Conservation (phyloP, 2,329 filamentous ascomycete genomes). For the Fusarium continuum region DNA sequence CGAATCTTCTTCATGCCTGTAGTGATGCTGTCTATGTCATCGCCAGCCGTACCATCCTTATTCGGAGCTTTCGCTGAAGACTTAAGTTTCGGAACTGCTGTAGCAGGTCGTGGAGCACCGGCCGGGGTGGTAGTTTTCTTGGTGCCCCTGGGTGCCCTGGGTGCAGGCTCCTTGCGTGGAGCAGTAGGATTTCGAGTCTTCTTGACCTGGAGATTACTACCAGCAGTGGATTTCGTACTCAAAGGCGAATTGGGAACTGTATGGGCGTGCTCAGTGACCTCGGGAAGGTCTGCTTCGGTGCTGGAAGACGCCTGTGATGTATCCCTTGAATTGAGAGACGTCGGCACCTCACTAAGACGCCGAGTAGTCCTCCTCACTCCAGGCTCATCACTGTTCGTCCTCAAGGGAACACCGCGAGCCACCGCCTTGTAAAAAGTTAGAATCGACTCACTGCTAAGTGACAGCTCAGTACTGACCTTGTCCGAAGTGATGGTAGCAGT, state of each 20-base stretch:
- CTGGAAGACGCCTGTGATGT: constrained; percentile 8
- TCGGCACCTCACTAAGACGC: constrained; percentile 61
- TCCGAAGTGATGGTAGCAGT: constrained; percentile 44
- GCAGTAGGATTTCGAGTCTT: constrained; percentile 65
- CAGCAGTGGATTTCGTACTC: constrained; percentile 51
- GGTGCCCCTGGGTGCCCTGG: constrained; percentile 46
- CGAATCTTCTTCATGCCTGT: constrained; percentile 70
- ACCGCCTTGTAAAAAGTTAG: constrained; percentile 44
- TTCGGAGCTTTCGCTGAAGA: constrained; percentile 19
- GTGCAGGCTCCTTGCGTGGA: constrained; percentile 54
- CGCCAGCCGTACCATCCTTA: constrained; percentile 29
- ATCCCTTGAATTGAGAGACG: constrained; percentile 41
- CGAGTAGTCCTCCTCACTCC: constrained; percentile 51
- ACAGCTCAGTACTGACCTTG: constrained; percentile 40
- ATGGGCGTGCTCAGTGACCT: constrained; percentile 35
- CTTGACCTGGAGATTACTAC: constrained; percentile 60
- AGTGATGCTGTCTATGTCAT: constrained; percentile 64
- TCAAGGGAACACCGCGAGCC: constrained; percentile 46
- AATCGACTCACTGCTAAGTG: not conserved
- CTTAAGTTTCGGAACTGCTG: constrained; percentile 19
- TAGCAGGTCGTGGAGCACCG: constrained; percentile 19
- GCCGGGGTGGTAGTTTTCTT: constrained; percentile 49
- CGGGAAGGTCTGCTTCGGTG: constrained; percentile 11
- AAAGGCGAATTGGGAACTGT: constrained; percentile 53
- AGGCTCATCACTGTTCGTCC: constrained; percentile 39